A percentile compares a stretch with the other conserved stretches of the same genome.
These are phyloP conservation scores for Paracoccidioides brasiliensis DNA, from an alignment of 2,329 filamentous ascomycete species.

Conservation along the genomic window DNA sequence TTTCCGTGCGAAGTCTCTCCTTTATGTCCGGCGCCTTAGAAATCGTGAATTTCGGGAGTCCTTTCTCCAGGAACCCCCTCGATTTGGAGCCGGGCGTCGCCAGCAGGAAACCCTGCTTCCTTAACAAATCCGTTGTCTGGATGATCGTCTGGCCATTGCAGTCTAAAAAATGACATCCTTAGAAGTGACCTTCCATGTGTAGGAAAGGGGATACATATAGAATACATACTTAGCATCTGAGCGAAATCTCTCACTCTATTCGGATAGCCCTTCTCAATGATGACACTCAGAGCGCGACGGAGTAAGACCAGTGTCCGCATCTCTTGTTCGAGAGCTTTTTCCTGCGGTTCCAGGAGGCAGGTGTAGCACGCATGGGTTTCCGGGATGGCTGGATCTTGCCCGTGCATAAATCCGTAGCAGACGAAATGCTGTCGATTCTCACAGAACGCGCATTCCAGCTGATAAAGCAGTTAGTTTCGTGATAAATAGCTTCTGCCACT, in stretches of 20 bases:
- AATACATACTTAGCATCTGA: slow-evolving; percentile 21
- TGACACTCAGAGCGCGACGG: slow-evolving; percentile 18
- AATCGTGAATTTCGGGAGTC: slow-evolving; percentile 19
- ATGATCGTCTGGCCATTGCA: slow-evolving; percentile 19
- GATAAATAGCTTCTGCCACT: not conserved
- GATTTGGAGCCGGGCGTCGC: slow-evolving; percentile 20
- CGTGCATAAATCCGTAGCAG: slow-evolving; percentile 33
- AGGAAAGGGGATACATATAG: not conserved
- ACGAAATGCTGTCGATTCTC: slow-evolving; percentile 33
- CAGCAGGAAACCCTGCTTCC: slow-evolving; percentile 16
- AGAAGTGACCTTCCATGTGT: slow-evolving; percentile 2
- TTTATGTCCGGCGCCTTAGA: slow-evolving; percentile 12
- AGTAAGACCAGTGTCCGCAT: slow-evolving; percentile 19
- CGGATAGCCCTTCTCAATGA: slow-evolving; percentile 20
- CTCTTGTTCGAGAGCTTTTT: slow-evolving; percentile 16
- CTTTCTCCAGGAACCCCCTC: slow-evolving; percentile 19
- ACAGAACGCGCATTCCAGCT: slow-evolving; percentile 36
- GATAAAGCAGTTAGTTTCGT: slow-evolving; percentile 1
- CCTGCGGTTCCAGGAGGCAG: slow-evolving; percentile 28
- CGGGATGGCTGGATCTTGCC: slow-evolving; percentile 28
- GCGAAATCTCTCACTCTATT: slow-evolving; percentile 15
- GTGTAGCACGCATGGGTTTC: slow-evolving; percentile 34
- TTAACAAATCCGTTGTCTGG: slow-evolving; percentile 20
- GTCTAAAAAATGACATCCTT: slow-evolving; percentile 13
- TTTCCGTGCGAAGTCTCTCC: slow-evolving; percentile 16